Evolutionary conservation across 2,329 filamentous ascomycete species (phyloP), one percentile per base, ranked within the genome.

Genomic region (Cryphonectria naterciae): DNA sequence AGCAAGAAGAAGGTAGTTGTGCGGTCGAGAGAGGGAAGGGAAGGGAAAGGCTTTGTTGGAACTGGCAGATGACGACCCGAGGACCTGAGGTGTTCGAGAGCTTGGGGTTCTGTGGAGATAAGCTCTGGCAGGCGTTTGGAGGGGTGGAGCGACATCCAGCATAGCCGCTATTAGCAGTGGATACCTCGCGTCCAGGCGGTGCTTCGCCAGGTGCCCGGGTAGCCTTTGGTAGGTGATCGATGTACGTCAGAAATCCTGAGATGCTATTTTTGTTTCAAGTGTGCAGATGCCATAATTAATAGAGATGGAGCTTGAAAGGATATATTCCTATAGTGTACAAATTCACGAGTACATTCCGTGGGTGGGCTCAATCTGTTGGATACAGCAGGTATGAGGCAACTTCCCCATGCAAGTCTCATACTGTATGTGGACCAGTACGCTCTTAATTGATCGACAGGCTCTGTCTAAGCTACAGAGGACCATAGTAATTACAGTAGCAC

Each of bases 71-170:
- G 71, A 70, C 68, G 71, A 70, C 60, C 68, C 35, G 62, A 70
- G 70, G 46, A 61, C 25, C 61, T 65, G 65, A 61, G 52, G 52
- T 67, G 70, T 66, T 69, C 66, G 69, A 73, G 66, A 70, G 65
- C 70, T 73, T 68, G 70, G 68, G 67, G 67, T 60, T 71, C 41
- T 66, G 70, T 56, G 66, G 69, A 69, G 70, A 71, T 71, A 71
- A 71, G 70, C 70, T 71, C 61, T 60, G 70, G 65, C 52, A 58
- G 49, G 32, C 49, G 41, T 17, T 43, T 65, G 43, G 64, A 67
- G 65, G 65, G 54, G 52, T 43, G 65, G 49, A 35, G 54, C 65
- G 52, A 54, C 52, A 60, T 25, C 65, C 64, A 56, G 49, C 64
- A 19, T 65, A 56, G 49, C 52, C 28, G 37, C 54, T 46, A 25